A percentile compares a stretch with the other conserved stretches of the same genome.
These are phyloP conservation scores for Chionographis japonica DNA, from an alignment of 106 monocot species.

Conservation along the genomic window DNA sequence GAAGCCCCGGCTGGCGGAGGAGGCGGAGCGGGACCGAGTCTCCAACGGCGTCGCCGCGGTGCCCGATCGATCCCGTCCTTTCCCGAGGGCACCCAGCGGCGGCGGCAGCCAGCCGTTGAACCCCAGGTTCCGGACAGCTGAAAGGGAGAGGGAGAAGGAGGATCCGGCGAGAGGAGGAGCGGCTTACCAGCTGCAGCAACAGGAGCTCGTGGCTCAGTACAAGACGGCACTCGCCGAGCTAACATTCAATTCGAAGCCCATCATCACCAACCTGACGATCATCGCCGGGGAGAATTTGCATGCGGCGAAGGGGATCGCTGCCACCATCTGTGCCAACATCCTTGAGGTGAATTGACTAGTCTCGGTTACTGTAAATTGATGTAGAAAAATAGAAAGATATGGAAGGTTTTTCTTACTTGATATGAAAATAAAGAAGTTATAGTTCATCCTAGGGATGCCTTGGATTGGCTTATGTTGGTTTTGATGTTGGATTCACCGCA, in stretches of 20 bases:
- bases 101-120: background rate
- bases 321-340: slow-evolving; percentile 72
- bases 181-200: slow-evolving; percentile 38
- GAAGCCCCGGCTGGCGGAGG: slow-evolving; percentile 32
- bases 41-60: background rate
- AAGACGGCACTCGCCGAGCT: slow-evolving; percentile 84
- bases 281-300: slow-evolving; percentile 92
- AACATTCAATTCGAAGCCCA: slow-evolving; percentile 97
- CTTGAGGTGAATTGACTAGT: slow-evolving; percentile 56
- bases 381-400: no score
- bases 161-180: slow-evolving; percentile 5
- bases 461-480: no score
- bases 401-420: no score
- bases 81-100: background rate
- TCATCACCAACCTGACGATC: slow-evolving; percentile 95
- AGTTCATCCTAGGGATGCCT: no score
- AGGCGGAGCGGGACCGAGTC: background rate
- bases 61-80: background rate
- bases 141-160: slow-evolving; percentile 15
- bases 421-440: no score
- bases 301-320: slow-evolving; percentile 73
- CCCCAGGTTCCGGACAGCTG: background rate
- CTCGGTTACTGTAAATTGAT: background rate
- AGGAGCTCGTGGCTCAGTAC: slow-evolving; percentile 74
- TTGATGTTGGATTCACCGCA: no score